Conservation (phyloP, 371 early-diverging fungal genomes). For the Mortierella sp. region DNA sequence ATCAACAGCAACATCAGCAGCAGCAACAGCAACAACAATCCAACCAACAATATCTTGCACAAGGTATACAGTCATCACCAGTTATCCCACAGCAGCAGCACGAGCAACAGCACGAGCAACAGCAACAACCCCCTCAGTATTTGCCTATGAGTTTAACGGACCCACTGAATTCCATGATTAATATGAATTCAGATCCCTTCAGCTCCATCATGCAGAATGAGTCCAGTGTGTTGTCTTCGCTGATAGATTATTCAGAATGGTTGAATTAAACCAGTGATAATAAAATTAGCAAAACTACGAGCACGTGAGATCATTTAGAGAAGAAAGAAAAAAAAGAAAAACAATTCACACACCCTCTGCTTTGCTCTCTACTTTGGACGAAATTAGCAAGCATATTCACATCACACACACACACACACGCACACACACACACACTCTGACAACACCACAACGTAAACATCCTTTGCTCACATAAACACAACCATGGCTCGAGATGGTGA, state of each 20-base stretch:
- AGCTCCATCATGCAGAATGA: conserved; percentile 53
- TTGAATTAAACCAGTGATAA: conserved; percentile 32
- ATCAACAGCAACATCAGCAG: conserved; percentile 24
- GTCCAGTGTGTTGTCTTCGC: conserved; percentile 50
- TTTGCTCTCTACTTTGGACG: neutral
- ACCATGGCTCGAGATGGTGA: conserved; percentile 12
- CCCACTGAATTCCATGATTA: conserved; percentile 28
- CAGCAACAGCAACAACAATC: conserved; percentile 25
- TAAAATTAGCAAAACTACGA: neutral
- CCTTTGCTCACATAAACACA: neutral
- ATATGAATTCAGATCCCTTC: conserved; percentile 46
- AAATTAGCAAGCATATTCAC: neutral
- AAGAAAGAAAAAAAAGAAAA: neutral
- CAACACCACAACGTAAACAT: neutral
- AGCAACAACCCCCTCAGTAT: conserved; percentile 19
- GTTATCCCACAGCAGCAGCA: conserved; percentile 20
- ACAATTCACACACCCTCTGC: conserved; percentile 1
- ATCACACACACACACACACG: neutral
- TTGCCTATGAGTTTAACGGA: conserved; percentile 17
- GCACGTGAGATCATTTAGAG: too few relatives aligned
- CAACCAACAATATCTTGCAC: neutral
- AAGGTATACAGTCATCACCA: neutral
- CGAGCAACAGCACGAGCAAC: conserved; percentile 22
- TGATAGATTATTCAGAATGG: conserved; percentile 57
- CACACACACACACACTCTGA: neutral